Evolutionary conservation across 495 filamentous ascomycete genomes (phyloP).

Genomic region (Wilcoxina mikolae): DNA sequence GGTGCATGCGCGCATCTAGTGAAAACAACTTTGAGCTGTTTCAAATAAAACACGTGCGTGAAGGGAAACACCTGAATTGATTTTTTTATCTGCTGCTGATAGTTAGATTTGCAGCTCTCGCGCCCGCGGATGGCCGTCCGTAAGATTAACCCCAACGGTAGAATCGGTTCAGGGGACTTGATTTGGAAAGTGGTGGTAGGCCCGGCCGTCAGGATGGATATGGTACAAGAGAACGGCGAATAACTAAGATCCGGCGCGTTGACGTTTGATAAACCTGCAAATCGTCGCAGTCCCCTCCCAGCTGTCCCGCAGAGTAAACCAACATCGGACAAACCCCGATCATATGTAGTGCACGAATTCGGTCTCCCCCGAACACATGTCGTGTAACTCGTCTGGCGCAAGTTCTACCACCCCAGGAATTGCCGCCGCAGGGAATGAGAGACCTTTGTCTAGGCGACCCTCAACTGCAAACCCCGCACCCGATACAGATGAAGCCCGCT

Average conservation of each 20-base stretch:
- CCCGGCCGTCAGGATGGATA: too few relatives aligned
- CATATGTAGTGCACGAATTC: conserved; percentile 27
- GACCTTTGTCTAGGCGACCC: conserved; percentile 21
- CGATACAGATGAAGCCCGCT: not conserved
- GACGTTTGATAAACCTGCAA: not conserved
- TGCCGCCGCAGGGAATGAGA: conserved; percentile 28
- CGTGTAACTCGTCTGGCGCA: conserved; percentile 18
- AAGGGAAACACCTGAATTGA: too few relatives aligned
- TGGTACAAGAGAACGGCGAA: too few relatives aligned
- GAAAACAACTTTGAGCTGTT: too few relatives aligned
- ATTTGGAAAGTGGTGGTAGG: not conserved
- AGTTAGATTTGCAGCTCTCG: too few relatives aligned
- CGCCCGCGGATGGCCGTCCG: too few relatives aligned
- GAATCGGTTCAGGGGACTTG: not conserved
- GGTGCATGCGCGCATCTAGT: too few relatives aligned
- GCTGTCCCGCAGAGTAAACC: conserved; percentile 1
- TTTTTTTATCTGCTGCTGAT: too few relatives aligned
- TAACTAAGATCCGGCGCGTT: too few relatives aligned
- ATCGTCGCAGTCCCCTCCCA: not conserved
- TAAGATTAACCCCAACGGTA: too few relatives aligned
- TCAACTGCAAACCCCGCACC: conserved; percentile 12
- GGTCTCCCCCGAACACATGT: conserved; percentile 16
- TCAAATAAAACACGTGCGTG: too few relatives aligned
- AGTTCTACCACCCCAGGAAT: conserved; percentile 27
- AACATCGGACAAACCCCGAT: not conserved